Conservation (phyloP, 2,329 filamentous ascomycete species). For the Lasiodiplodia sp. region DNA sequence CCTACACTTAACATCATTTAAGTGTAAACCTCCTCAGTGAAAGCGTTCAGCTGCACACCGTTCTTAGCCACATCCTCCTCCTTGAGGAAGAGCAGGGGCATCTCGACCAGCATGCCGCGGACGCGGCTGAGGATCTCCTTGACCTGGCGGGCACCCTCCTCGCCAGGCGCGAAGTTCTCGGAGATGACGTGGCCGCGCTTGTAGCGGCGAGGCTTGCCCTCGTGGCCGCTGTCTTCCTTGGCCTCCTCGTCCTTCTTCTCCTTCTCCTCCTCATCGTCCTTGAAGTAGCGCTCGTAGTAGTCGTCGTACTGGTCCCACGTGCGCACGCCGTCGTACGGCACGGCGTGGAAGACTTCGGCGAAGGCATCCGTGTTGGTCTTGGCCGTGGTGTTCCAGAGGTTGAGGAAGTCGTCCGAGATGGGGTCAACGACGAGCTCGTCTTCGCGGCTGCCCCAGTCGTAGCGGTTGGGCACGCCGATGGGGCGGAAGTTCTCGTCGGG, state of each 20-base stretch:
- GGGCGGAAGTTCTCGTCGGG: slow-evolving; percentile 66
- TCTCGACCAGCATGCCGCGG: slow-evolving; percentile 73
- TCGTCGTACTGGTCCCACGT: slow-evolving; percentile 77
- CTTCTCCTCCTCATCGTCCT: slow-evolving; percentile 47
- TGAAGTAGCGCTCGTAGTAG: slow-evolving; percentile 73
- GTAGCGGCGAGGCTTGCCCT: slow-evolving; percentile 64
- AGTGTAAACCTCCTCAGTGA: slow-evolving; percentile 58
- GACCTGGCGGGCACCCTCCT: slow-evolving; percentile 53
- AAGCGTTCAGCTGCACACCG: slow-evolving; percentile 66
- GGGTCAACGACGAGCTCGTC: slow-evolving; percentile 74
- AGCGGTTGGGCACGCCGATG: slow-evolving; percentile 62
- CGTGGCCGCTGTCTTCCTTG: slow-evolving; percentile 40
- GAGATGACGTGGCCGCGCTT: slow-evolving; percentile 85
- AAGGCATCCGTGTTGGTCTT: slow-evolving; percentile 82
- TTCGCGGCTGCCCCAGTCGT: slow-evolving; percentile 56
- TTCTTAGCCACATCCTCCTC: slow-evolving; percentile 87
- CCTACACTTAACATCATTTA: slow-evolving; percentile 33
- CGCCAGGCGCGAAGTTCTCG: slow-evolving; percentile 52
- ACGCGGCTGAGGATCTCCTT: slow-evolving; percentile 77
- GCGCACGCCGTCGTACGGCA: slow-evolving; percentile 72
- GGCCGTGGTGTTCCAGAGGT: slow-evolving; percentile 77
- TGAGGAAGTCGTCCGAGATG: slow-evolving; percentile 70
- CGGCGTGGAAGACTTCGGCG: slow-evolving; percentile 79
- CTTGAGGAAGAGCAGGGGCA: slow-evolving; percentile 87
- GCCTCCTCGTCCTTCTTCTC: slow-evolving; percentile 47